phyloP scores from a whole-genome alignment of 2,329 filamentous ascomycete species.

The Alternaria ethzedia region DNA sequence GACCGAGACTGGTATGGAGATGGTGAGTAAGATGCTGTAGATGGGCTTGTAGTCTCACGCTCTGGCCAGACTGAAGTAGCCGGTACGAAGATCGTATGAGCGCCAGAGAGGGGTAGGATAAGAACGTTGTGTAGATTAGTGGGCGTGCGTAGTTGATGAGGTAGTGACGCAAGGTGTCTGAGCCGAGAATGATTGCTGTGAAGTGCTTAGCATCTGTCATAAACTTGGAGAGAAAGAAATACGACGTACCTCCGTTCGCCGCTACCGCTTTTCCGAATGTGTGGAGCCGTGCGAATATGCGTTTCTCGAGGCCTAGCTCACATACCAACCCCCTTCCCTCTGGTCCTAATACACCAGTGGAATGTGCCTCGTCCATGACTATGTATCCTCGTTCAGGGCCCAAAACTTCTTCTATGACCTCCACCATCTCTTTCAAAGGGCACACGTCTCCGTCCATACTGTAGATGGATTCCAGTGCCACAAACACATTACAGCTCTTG shows the following conservation, averaged over 20 bases:
- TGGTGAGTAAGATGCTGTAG: slow-evolving; percentile 30
- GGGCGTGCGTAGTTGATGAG: slow-evolving; percentile 49
- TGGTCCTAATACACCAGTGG: slow-evolving; percentile 65
- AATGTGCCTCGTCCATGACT: slow-evolving; percentile 73
- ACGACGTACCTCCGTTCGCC: slow-evolving; percentile 69
- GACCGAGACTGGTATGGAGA: slow-evolving; percentile 27
- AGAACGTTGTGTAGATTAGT: slow-evolving; percentile 52
- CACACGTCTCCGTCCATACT: slow-evolving; percentile 84
- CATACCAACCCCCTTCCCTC: slow-evolving; percentile 64
- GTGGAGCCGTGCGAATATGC: slow-evolving; percentile 65
- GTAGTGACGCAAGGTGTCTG: slow-evolving; percentile 38
- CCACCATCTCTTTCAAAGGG: slow-evolving; percentile 66
- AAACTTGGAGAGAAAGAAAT: not conserved
- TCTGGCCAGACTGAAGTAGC: slow-evolving; percentile 30
- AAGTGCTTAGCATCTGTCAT: not conserved
- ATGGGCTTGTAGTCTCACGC: slow-evolving; percentile 28
- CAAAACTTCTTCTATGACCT: slow-evolving; percentile 62
- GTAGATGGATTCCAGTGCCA: slow-evolving; percentile 58
- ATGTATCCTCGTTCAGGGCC: slow-evolving; percentile 66
- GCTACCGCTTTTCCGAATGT: slow-evolving; percentile 73
- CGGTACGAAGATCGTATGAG: slow-evolving; percentile 47
- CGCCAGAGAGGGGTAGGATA: slow-evolving; percentile 51
- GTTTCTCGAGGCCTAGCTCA: slow-evolving; percentile 58
- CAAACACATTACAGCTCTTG: slow-evolving; percentile 37
- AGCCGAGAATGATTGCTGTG: slow-evolving; percentile 42